Evolutionary conservation across 129 eudicot species (phyloP).

Genomic region (Tagetes erecta): DNA sequence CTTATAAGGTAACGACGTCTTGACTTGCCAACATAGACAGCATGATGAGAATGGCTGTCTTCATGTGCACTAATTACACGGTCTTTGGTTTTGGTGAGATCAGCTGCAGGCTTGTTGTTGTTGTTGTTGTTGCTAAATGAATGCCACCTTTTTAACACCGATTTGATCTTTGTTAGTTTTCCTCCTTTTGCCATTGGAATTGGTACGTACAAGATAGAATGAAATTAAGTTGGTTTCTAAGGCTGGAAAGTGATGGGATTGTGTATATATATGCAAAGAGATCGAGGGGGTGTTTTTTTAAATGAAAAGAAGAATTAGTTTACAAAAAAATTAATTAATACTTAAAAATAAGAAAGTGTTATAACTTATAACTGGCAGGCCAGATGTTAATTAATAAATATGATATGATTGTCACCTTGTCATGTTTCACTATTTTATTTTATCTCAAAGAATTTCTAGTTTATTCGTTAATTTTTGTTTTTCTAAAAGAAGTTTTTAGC

Average conservation of each 20-base stretch:
- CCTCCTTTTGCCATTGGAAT: conserved; percentile 39
- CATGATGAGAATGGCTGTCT: conserved; percentile 32
- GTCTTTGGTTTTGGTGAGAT: background rate
- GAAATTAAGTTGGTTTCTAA: background rate
- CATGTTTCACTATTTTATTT: too few species aligned
- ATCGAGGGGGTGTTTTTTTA: too few species aligned
- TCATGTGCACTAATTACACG: conserved; percentile 2
- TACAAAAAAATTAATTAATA: too few species aligned
- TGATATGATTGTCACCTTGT: too few species aligned
- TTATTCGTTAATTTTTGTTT: too few species aligned
- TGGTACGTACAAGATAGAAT: too few species aligned
- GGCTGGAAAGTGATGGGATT: conserved; percentile 26
- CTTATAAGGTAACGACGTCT: conserved; percentile 38
- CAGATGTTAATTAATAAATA: too few species aligned
- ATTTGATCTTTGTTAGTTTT: conserved; percentile 42
- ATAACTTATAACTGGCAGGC: too few species aligned
- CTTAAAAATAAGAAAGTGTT: too few species aligned
- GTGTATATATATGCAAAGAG: background rate
- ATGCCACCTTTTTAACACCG: conserved; percentile 36
- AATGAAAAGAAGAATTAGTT: too few species aligned
- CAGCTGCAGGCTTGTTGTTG: background rate
- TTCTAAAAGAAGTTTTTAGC: too few species aligned
- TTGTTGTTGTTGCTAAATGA: conserved; percentile 32
- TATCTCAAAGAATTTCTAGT: too few species aligned
- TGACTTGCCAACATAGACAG: conserved; percentile 43